These are phyloP conservation scores for Fusarium staphyleae DNA, from an alignment of 2,329 filamentous ascomycete species.

Conservation along the genomic window DNA sequence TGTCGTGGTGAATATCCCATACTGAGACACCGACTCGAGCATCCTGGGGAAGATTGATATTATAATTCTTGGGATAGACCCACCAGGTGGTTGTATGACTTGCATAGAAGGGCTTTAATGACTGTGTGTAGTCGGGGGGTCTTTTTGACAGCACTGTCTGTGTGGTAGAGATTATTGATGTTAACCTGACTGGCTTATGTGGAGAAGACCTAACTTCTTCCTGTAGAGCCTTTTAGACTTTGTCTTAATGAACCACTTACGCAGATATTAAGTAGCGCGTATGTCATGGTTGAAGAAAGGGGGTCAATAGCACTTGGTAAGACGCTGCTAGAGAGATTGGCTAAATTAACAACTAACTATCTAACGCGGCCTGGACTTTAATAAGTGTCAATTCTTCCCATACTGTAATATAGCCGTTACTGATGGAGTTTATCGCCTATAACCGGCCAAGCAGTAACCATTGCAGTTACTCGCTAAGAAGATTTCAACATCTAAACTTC, in stretches of 20 bases:
- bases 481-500: background rate
- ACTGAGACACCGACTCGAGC: background rate
- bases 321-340: background rate
- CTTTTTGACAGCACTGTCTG: constrained; percentile 7
- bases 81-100: background rate
- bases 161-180: background rate
- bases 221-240: background rate
- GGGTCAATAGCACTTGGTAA: background rate
- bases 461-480: background rate
- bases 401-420: background rate
- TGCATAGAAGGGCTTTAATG: background rate
- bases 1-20: background rate
- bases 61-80: fast-evolving
- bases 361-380: background rate
- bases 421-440: background rate
- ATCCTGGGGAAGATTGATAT: background rate
- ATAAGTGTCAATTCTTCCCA: background rate
- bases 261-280: background rate
- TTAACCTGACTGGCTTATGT: background rate
- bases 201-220: background rate
- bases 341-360: background rate
- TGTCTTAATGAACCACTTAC: fast-evolving
- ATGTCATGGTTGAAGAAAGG: background rate
- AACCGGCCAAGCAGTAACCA: background rate
- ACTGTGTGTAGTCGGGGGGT: background rate